These are phyloP conservation scores for Aureobasidium sp. DNA, from an alignment of 2,329 filamentous ascomycete genomes.

Conservation along the genomic window DNA sequence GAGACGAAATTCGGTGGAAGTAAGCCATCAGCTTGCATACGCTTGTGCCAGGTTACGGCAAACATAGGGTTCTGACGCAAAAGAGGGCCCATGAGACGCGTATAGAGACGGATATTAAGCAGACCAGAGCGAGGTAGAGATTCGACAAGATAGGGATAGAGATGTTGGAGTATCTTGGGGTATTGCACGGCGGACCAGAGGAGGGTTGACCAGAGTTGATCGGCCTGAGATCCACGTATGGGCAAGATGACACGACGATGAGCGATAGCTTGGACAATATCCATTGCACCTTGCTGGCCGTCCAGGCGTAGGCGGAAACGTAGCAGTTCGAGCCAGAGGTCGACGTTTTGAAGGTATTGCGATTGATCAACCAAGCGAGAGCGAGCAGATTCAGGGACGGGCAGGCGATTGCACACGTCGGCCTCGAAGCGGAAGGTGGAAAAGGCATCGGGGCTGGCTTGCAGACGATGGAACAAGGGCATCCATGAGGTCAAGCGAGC, in stretches of 20 bases:
- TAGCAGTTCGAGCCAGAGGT: slow-evolving; percentile 37
- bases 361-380: slow-evolving; percentile 28
- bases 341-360: slow-evolving; percentile 26
- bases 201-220: slow-evolving; percentile 41
- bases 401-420: background rate
- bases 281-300: slow-evolving; percentile 35
- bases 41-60: slow-evolving; percentile 27
- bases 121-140: slow-evolving; percentile 34
- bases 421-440: background rate
- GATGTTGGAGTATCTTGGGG: slow-evolving; percentile 28
- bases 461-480: slow-evolving; percentile 2
- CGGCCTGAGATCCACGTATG: slow-evolving; percentile 31
- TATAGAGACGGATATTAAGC: slow-evolving; percentile 36
- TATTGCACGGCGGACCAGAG: slow-evolving; percentile 33
- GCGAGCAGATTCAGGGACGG: background rate
- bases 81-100: slow-evolving; percentile 36
- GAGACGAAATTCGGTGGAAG: slow-evolving; percentile 23
- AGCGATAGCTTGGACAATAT: slow-evolving; percentile 38
- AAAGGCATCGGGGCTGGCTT: background rate
- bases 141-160: slow-evolving; percentile 36
- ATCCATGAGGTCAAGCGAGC: slow-evolving; percentile 1
- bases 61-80: slow-evolving; percentile 25
- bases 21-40: slow-evolving; percentile 32
- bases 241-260: slow-evolving; percentile 35
- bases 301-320: slow-evolving; percentile 35